A percentile compares a stretch with the other conserved stretches of the same genome.
These are phyloP conservation scores for Xylaria castorea DNA, from an alignment of 495 filamentous ascomycete species.

Conservation along the genomic window DNA sequence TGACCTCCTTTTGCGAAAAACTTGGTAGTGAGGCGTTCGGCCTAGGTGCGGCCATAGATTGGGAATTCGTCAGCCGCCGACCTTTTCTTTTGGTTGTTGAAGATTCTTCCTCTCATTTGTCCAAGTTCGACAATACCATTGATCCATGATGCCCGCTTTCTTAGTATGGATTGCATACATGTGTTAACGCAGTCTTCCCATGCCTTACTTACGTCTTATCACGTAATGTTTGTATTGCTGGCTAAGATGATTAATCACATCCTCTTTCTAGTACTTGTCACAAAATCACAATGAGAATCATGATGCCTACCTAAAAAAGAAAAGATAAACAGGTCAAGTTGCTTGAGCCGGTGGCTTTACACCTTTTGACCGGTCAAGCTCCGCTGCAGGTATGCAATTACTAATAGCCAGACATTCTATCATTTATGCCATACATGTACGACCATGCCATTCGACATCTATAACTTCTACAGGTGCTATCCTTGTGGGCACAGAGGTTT, in stretches of 20 bases:
- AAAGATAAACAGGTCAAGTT: constrained; percentile 3
- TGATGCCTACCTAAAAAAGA: background rate
- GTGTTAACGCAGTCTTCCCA: constrained; percentile 5
- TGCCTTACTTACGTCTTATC: background rate
- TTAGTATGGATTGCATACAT: constrained; percentile 9
- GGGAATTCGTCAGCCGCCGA: background rate
- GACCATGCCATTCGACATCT: background rate
- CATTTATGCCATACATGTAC: background rate
- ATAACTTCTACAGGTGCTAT: background rate
- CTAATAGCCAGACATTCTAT: constrained; percentile 1
- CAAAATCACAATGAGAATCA: background rate
- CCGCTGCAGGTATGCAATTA: background rate
- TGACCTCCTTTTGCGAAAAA: constrained; percentile 10
- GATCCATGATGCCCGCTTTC: constrained; percentile 17
- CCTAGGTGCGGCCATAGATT: background rate
- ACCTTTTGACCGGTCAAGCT: constrained; percentile 15
- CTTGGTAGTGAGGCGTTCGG: constrained; percentile 8
- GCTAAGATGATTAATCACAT: constrained; percentile 6
- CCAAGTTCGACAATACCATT: background rate
- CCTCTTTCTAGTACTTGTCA: background rate
- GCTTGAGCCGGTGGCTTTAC: background rate
- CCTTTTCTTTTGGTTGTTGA: constrained; percentile 12
- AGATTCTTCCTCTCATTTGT: background rate
- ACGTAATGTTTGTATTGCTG: background rate
- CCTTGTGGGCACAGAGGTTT: background rate